Evolutionary conservation across 2,329 filamentous ascomycete species (phyloP).

Genomic region (Venturia asperata): DNA sequence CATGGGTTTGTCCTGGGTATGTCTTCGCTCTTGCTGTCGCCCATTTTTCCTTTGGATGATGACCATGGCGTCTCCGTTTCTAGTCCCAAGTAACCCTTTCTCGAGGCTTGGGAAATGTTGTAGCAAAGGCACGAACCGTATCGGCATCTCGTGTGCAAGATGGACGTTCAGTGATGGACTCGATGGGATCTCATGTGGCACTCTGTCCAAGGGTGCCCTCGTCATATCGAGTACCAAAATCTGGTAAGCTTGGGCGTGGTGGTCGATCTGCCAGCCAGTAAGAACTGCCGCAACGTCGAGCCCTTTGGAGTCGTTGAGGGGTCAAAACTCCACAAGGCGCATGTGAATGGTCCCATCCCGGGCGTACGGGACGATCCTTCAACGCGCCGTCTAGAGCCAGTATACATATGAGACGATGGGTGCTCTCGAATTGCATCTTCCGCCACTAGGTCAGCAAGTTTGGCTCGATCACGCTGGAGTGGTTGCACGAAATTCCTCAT

Average conservation of each 20-base stretch:
- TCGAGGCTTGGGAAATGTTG: no score
- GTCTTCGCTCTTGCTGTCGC: no score
- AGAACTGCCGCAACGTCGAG: neutral
- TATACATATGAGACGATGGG: neutral
- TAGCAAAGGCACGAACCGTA: no score
- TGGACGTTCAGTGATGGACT: neutral
- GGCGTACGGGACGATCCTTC: neutral
- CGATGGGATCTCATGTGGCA: neutral
- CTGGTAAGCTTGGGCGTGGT: neutral
- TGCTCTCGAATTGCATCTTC: neutral
- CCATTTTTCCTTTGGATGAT: no score
- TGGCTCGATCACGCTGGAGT: neutral
- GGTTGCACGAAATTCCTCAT: no score
- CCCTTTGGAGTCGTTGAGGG: neutral
- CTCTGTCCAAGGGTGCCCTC: no score
- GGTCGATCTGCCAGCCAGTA: neutral
- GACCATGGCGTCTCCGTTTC: no score
- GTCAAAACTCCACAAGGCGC: neutral
- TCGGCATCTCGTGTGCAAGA: no score
- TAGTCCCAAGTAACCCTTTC: no score
- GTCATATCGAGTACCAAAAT: no score
- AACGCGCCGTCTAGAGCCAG: neutral
- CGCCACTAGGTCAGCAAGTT: neutral
- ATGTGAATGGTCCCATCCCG: neutral
- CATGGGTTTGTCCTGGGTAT: no score